phyloP scores from a whole-genome alignment of 768 basidiomycete species.

The Pleurotus cornucopiae region DNA sequence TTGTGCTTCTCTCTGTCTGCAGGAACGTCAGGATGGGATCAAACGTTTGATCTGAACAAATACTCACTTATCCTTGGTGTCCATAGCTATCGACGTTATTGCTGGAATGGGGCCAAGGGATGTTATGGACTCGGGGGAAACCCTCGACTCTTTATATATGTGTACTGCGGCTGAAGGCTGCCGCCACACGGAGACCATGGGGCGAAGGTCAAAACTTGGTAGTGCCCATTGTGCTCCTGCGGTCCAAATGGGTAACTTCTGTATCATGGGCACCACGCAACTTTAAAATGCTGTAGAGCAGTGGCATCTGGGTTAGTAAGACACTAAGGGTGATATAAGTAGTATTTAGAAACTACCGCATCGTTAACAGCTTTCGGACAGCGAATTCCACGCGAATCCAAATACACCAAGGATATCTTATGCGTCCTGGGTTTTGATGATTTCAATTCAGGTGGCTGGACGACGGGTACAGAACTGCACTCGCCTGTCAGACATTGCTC shows the following conservation, averaged over 20 bases:
- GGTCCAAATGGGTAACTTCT: constrained; percentile 3
- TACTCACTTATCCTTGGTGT: no score
- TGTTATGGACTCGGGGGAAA: background rate
- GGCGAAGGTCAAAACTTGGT: background rate
- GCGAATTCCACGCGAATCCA: background rate
- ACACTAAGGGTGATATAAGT: background rate
- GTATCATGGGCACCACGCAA: background rate
- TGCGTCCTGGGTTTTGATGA: no score
- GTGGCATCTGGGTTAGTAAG: background rate
- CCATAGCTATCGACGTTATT: no score
- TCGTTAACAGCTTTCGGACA: constrained; percentile 2
- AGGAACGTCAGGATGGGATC: no score
- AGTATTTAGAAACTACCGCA: no score
- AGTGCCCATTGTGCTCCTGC: constrained; percentile 6
- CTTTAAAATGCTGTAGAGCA: constrained; percentile 8
- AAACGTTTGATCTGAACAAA: no score
- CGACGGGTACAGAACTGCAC: background rate
- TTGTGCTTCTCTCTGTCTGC: no score
- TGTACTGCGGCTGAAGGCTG: background rate
- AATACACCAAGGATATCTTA: no score
- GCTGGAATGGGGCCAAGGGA: background rate
- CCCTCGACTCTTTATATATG: background rate
- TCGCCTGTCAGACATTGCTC: no score
- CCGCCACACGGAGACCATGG: constrained; percentile 1
- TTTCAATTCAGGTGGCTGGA: background rate